Base-by-base conservation (phyloP, 2,329 filamentous ascomycete species). In the Sclerotinia minor region DNA sequence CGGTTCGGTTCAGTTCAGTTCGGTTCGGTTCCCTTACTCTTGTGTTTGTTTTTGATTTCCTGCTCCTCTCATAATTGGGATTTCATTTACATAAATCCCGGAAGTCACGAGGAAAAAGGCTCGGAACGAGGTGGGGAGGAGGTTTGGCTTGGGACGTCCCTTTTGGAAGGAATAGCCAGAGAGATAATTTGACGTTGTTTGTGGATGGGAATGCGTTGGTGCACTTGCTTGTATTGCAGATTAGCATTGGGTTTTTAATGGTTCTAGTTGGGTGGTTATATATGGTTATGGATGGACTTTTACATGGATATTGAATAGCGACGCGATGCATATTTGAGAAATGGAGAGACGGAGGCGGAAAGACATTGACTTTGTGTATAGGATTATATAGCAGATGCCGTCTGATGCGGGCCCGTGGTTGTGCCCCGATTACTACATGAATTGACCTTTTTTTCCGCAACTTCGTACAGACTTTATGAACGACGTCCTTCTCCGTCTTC, bases 351-450 rank as follows among this genome's bases (percentile, higher is more conserved):
- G 59, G 45, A 63, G 45, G 26, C 24, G 59, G 32, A 50, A 50
- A 61, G 45, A 61, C 59, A 50, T 50, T 24, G 59, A 63, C 59
- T 24, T 38, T 66, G 54, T 66, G 60, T 54, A 66, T 66, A 66
- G 17, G 59, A 49, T 66, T 49, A 45, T 54, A 49, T 47, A 59
- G 29, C 54, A 60, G 50, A 41, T 47, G 35, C 53, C 54, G 29
- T 50, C 44, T 38, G 41, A 47, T 38, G n/a, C 59, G 59, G 45
- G 32, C 45, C 24, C 13, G 15, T 63, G 45, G 59, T 2, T 63
- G 47, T 52, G 8, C 15, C 59, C 59, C n/a, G 5, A 26, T 63
- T 63, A 63, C 59, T 63, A 50, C 50, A 26, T 63, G 59, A 50
- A 63, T 63, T 63, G 32, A 41, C n/a, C 32, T 50, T 61, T 29